These are phyloP conservation scores for Telfairia occidentalis DNA, from an alignment of 331 rosid species.

Conservation along the genomic window DNA sequence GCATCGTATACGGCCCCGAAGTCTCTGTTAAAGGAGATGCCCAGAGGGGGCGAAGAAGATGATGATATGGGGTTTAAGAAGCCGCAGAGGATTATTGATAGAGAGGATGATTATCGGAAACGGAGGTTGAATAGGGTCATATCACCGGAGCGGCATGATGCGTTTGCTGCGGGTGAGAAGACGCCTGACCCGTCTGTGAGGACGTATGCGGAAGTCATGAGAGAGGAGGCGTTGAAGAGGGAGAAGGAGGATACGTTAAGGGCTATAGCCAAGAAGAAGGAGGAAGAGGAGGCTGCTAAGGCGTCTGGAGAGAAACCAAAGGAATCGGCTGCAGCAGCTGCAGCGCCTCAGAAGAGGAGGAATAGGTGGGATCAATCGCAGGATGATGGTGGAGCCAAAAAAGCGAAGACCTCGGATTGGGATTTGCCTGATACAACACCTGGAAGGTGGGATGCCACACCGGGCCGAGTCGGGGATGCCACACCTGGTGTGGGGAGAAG, in stretches of 20 bases:
- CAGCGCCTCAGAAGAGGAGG: conserved; percentile 60
- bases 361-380: conserved; percentile 88
- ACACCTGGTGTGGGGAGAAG: conserved; percentile 69
- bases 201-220: conserved; percentile 69
- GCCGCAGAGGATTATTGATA: conserved; percentile 59
- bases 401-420: conserved; percentile 73
- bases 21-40: conserved; percentile 50
- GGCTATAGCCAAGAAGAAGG: conserved; percentile 60
- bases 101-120: conserved; percentile 67
- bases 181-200: conserved; percentile 64
- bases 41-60: conserved; percentile 41
- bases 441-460: conserved; percentile 86
- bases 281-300: conserved; percentile 65
- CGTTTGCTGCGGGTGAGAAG: conserved; percentile 81
- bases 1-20: conserved; percentile 76
- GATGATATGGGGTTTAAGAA: conserved; percentile 35
- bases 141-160: conserved; percentile 76
- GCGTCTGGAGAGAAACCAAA: conserved; percentile 19
- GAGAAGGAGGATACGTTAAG: conserved; percentile 69
- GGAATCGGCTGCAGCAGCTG: conserved; percentile 15
- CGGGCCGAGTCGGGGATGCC: conserved; percentile 65
- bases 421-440: conserved; percentile 70
- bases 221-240: conserved; percentile 70
- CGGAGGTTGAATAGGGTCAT: conserved; percentile 55
- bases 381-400: conserved; percentile 52